Evolutionary conservation across 495 filamentous ascomycete species (phyloP).

Genomic region (Aspergillus sclerotiicarbonarius): DNA sequence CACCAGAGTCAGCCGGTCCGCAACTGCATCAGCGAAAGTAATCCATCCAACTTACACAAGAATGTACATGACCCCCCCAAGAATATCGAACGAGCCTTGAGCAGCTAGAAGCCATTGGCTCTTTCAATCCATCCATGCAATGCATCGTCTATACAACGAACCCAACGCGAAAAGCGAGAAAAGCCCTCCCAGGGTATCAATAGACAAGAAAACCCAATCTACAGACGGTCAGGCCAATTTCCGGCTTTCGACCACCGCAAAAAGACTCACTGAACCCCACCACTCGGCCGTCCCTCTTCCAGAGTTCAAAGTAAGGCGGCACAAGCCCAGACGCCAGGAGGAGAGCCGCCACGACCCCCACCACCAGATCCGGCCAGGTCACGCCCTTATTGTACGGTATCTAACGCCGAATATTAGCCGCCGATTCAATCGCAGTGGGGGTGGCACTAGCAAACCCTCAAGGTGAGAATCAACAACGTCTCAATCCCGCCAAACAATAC

Average conservation of each 20-base stretch:
- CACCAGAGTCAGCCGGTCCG: not conserved
- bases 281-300: constrained; percentile 67
- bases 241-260: not conserved
- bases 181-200: constrained; percentile 71
- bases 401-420: constrained; percentile 18
- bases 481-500: constrained; percentile 57
- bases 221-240: constrained; percentile 7
- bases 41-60: constrained; percentile 49
- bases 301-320: constrained; percentile 70
- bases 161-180: constrained; percentile 74
- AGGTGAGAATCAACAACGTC: constrained; percentile 58
- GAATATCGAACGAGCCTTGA: constrained; percentile 66
- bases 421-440: constrained; percentile 11
- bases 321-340: constrained; percentile 60
- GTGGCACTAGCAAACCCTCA: constrained; percentile 45
- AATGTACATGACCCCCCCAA: constrained; percentile 70
- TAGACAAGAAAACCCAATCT: constrained; percentile 63
- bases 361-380: constrained; percentile 56
- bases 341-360: constrained; percentile 61
- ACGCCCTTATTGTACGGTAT: constrained; percentile 53
- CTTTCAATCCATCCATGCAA: not conserved
- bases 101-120: constrained; percentile 43
- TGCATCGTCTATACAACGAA: constrained; percentile 23
- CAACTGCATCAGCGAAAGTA: not conserved
- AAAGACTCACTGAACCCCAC: constrained; percentile 61